Evolutionary conservation across 805 yeast genomes (phyloP).

Genomic region (Yamadazyma scolyti): DNA sequence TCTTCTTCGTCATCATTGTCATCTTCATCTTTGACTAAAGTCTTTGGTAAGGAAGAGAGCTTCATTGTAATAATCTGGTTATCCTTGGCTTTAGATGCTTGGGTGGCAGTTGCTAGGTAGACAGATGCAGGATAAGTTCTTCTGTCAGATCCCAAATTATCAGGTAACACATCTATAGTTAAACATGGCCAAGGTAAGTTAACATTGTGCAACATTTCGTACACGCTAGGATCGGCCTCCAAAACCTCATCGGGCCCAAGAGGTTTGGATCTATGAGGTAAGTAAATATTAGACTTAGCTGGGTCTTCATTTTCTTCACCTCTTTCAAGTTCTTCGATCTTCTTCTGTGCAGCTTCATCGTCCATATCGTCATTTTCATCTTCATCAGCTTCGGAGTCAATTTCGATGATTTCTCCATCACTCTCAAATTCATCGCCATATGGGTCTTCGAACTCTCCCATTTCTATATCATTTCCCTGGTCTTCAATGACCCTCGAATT

Average conservation of each 20-base stretch:
- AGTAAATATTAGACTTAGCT: conserved; percentile 48
- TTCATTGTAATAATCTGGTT: conserved; percentile 86
- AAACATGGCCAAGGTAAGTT: conserved; percentile 97
- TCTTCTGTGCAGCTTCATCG: conserved; percentile 24
- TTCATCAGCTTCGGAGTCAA: conserved; percentile 50
- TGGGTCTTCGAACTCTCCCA: conserved; percentile 86
- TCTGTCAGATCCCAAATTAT: conserved; percentile 81
- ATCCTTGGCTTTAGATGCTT: conserved; percentile 81
- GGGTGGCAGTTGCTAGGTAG: conserved; percentile 88
- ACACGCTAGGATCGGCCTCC: conserved; percentile 94
- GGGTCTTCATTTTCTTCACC: conserved; percentile 32
- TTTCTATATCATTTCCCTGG: conserved; percentile 45
- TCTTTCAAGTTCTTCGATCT: conserved; percentile 30
- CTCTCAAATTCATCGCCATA: conserved; percentile 91
- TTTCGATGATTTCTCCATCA: conserved; percentile 83
- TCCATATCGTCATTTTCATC: conserved; percentile 28
- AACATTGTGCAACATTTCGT: conserved; percentile 93
- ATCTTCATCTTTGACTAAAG: conserved; percentile 80
- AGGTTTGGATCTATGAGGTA: conserved; percentile 87
- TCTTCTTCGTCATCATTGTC: conserved; percentile 71
- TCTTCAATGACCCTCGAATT: conserved; percentile 18
- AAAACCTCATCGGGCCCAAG: conserved; percentile 93
- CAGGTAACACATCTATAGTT: conserved; percentile 87
- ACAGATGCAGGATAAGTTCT: conserved; percentile 85
- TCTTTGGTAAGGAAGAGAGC: conserved; percentile 75